These are phyloP conservation scores for Cordia subcordata DNA, from an alignment of 257 asterid species.

Conservation along the genomic window DNA sequence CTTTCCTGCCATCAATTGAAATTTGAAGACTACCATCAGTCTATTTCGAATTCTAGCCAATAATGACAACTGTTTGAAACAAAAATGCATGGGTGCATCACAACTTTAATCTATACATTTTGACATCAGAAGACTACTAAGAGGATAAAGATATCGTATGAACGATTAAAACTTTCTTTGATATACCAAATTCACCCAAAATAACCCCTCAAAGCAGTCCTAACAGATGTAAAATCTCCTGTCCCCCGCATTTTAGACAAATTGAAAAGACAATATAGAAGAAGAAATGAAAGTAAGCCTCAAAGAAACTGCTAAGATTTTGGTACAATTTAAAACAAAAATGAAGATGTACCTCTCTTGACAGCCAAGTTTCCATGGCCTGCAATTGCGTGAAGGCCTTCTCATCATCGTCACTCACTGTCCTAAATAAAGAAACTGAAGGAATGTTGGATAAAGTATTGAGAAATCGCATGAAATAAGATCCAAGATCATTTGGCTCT, in stretches of 20 bases:
- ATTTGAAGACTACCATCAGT: no score
- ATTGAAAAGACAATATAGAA: not conserved
- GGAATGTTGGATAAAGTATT: conserved; percentile 75
- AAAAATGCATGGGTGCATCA: no score
- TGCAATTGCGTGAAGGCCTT: conserved; percentile 64
- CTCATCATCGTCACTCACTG: conserved; percentile 69
- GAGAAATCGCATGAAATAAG: conserved; percentile 75
- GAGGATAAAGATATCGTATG: no score
- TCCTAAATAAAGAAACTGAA: conserved; percentile 81
- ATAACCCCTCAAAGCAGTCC: no score
- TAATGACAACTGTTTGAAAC: no score
- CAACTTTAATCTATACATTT: no score
- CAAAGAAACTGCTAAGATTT: not conserved
- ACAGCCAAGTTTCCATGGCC: conserved; percentile 66
- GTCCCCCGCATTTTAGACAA: no score
- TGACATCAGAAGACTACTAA: no score
- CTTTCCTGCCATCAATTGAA: conserved; percentile 55
- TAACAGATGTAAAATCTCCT: no score
- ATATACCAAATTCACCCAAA: no score
- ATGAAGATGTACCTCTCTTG: conserved; percentile 57
- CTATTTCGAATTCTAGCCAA: not conserved
- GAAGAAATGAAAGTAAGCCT: not conserved
- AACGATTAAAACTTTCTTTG: no score
- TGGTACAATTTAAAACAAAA: conserved; percentile 9
- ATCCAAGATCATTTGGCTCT: conserved; percentile 82